Conservation (phyloP, 257 asterid species). For the Solanum sparsipilum region DNA sequence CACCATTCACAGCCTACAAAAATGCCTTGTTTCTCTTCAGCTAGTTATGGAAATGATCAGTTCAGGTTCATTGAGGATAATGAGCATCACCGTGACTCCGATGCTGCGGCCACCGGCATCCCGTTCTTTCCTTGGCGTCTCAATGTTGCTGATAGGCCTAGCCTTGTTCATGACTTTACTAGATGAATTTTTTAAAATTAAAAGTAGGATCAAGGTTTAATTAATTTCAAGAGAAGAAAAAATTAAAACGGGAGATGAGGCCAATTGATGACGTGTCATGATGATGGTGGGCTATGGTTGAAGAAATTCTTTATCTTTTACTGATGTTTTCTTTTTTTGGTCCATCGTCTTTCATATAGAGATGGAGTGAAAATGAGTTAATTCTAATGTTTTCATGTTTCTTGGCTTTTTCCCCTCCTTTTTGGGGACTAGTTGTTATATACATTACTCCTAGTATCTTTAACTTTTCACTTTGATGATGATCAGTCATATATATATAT, state of each 20-base stretch:
- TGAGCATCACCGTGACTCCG: constrained; percentile 38
- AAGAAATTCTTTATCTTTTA: constrained; percentile 27
- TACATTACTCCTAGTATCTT: neutral
- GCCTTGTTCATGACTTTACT: constrained; percentile 64
- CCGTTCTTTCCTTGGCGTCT: constrained; percentile 74
- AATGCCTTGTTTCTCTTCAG: constrained; percentile 18
- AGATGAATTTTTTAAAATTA: constrained; percentile 11
- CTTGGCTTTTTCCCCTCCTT: neutral
- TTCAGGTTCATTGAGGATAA: constrained; percentile 54
- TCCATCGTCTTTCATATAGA: constrained; percentile 25
- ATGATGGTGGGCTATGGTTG: constrained; percentile 11
- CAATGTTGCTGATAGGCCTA: constrained; percentile 58
- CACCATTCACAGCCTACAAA: constrained; percentile 29
- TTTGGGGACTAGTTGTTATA: neutral
- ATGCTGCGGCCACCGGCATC: constrained; percentile 12
- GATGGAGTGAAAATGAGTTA: constrained; percentile 77
- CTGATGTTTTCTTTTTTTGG: constrained; percentile 19
- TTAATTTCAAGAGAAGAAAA: neutral
- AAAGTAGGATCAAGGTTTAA: neutral
- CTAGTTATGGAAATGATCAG: constrained; percentile 31
- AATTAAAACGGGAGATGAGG: neutral
- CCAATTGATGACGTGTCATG: neutral
- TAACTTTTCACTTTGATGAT: constrained; percentile 7
- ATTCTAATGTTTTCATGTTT: constrained; percentile 37
- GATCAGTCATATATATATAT: neutral